These are phyloP conservation scores for Lonicera japonica DNA, from an alignment of 129 eudicot genomes.

Conservation along the genomic window DNA sequence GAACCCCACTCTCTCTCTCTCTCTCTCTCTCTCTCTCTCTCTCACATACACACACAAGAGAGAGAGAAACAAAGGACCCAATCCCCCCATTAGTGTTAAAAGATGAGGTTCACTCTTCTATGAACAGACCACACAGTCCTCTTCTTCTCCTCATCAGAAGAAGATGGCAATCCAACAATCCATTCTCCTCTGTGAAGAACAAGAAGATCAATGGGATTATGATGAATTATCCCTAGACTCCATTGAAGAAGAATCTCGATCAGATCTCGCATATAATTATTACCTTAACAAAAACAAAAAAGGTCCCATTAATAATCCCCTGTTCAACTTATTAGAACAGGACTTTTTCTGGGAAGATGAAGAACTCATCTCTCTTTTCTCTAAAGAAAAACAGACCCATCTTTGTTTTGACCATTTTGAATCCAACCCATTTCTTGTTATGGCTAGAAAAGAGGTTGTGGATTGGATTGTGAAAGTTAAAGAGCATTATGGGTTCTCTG, in stretches of 20 bases:
- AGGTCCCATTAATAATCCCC: conserved; percentile 13
- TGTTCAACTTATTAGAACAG: conserved; percentile 34
- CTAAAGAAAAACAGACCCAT: conserved; percentile 46
- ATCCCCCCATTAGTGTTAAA: conserved; percentile 28
- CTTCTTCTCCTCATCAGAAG: conserved; percentile 28
- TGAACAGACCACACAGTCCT: conserved; percentile 30
- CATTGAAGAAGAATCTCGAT: conserved; percentile 4
- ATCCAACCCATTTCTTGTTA: conserved; percentile 15
- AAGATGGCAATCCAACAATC: conserved; percentile 28
- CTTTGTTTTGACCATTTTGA: conserved; percentile 11
- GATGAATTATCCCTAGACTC: conserved; percentile 29
- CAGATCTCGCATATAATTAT: neutral
- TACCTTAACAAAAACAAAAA: neutral
- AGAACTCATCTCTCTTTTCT: conserved; percentile 60
- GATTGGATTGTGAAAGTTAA: conserved; percentile 77
- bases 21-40: conserved; percentile 12
- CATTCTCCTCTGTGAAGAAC: conserved; percentile 73
- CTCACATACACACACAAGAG: conserved; percentile 8
- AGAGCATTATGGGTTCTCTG: conserved; percentile 53
- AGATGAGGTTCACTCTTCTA: conserved; percentile 21
- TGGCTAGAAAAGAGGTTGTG: conserved; percentile 58
- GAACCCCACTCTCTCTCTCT: conserved; percentile 10
- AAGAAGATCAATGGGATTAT: conserved; percentile 44
- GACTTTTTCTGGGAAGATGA: conserved; percentile 89
- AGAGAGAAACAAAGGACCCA: conserved; percentile 20